These are phyloP conservation scores for Colletotrichum sp. DNA, from an alignment of 2,329 filamentous ascomycete species.

Conservation along the genomic window DNA sequence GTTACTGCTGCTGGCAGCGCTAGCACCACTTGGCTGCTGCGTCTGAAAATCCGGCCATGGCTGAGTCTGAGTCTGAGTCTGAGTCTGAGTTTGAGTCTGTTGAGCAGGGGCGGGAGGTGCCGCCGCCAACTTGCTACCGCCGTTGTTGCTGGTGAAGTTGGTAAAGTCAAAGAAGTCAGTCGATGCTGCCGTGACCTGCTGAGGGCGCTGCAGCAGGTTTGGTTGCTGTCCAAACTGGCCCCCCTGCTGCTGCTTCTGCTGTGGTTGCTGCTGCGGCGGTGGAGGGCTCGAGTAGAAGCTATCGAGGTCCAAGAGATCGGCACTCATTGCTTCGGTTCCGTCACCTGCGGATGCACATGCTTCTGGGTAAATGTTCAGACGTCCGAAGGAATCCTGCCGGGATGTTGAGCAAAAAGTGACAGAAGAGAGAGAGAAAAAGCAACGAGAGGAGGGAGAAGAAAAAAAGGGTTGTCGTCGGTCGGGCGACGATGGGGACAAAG, in stretches of 20 bases:
- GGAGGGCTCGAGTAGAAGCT: conserved; percentile 45
- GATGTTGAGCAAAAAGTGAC: not conserved
- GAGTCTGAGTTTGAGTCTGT: conserved; percentile 18
- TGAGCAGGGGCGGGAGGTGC: not conserved
- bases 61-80: conserved; percentile 24
- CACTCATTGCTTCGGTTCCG: conserved; percentile 55
- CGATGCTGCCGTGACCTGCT: conserved; percentile 21
- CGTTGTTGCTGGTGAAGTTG: conserved; percentile 21
- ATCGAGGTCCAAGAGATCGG: conserved; percentile 70
- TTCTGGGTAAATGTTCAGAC: not conserved
- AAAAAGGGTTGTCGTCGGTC: not conserved
- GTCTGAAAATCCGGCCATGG: conserved; percentile 36
- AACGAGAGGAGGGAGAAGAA: not conserved
- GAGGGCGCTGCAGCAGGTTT: conserved; percentile 20
- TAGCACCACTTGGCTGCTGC: conserved; percentile 24
- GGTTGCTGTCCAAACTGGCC: conserved; percentile 17
- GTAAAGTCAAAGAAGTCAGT: conserved; percentile 32
- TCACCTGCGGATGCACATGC: conserved; percentile 13
- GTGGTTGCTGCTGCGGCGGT: conserved; percentile 25
- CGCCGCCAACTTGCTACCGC: not conserved
- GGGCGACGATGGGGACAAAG: conserved; percentile 13
- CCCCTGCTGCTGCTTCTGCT: conserved; percentile 20
- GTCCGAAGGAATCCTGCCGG: not conserved
- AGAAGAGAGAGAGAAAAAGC: not conserved
- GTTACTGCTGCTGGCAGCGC: not conserved